phyloP scores from a whole-genome alignment of 2,329 filamentous ascomycete genomes.

The Coniochaeta sp. region DNA sequence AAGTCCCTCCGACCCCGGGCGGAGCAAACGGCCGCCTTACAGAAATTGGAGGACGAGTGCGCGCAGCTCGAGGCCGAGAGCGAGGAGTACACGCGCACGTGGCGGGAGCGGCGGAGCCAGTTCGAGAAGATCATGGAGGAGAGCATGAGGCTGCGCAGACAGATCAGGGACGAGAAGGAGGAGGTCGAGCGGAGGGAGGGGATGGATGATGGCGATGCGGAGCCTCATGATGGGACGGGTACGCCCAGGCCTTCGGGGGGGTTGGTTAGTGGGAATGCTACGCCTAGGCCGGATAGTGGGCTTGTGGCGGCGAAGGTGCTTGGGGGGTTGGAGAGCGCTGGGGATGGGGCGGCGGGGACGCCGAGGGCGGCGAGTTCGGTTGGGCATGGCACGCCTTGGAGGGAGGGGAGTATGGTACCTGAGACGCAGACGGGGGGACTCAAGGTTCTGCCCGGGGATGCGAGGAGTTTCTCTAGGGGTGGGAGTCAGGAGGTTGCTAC shows the following conservation, averaged over 20 bases:
- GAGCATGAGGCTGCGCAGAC: constrained; percentile 73
- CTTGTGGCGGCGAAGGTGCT: constrained; percentile 10
- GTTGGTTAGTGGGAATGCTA: constrained; percentile 43
- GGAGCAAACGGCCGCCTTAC: constrained; percentile 70
- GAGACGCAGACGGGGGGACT: constrained; percentile 18
- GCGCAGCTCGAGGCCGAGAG: constrained; percentile 80
- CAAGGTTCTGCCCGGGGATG: constrained; percentile 23
- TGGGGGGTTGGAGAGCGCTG: constrained; percentile 14
- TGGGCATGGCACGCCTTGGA: constrained; percentile 20
- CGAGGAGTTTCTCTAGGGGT: constrained; percentile 24
- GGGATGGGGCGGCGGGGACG: constrained; percentile 15
- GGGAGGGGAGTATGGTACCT: constrained; percentile 22
- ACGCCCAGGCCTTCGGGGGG: constrained; percentile 39
- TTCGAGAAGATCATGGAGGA: constrained; percentile 87
- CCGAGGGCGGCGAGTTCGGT: constrained; percentile 17
- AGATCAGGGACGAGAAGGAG: constrained; percentile 93
- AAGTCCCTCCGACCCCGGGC: constrained; percentile 73
- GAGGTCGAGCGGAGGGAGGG: constrained; percentile 84
- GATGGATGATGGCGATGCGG: constrained; percentile 53
- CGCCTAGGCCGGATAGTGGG: constrained; percentile 39
- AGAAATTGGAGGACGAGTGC: constrained; percentile 83
- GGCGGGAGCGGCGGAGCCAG: constrained; percentile 77
- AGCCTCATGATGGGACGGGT: constrained; percentile 46
- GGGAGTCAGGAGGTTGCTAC: constrained; percentile 10
- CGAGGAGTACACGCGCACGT: constrained; percentile 71